Evolutionary conservation across 2,329 filamentous ascomycete species (phyloP).

Genomic region (Mycosphaerella sp.): DNA sequence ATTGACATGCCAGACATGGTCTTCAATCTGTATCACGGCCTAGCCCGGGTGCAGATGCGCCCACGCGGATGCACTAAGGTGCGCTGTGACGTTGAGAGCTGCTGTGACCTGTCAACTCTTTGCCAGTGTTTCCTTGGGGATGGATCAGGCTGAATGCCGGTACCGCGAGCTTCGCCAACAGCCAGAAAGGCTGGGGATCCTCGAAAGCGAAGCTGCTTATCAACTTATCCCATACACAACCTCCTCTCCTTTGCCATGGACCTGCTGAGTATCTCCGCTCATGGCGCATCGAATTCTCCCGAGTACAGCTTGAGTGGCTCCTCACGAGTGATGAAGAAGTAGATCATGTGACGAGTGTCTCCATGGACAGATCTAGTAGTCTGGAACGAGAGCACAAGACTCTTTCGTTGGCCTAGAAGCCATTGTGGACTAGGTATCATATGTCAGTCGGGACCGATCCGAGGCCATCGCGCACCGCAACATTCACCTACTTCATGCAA

Average conservation of each 20-base stretch:
- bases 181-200: neutral
- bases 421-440: constrained; percentile 1
- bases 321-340: neutral
- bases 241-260: neutral
- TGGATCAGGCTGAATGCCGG: neutral
- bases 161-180: neutral
- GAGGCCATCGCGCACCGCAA: neutral
- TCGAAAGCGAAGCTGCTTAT: neutral
- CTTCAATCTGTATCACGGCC: neutral
- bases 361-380: neutral
- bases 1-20: neutral
- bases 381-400: neutral
- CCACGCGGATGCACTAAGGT: neutral
- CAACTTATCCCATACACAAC: neutral
- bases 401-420: neutral
- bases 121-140: neutral
- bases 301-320: neutral
- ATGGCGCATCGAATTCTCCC: neutral
- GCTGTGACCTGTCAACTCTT: neutral
- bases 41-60: neutral
- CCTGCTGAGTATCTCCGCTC: neutral
- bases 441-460: neutral
- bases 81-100: neutral
- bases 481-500: neutral
- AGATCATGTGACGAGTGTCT: constrained; percentile 8